Evolutionary conservation across 1,284 basidiomycete species (phyloP).

Genomic region (Earliella scabrosa): DNA sequence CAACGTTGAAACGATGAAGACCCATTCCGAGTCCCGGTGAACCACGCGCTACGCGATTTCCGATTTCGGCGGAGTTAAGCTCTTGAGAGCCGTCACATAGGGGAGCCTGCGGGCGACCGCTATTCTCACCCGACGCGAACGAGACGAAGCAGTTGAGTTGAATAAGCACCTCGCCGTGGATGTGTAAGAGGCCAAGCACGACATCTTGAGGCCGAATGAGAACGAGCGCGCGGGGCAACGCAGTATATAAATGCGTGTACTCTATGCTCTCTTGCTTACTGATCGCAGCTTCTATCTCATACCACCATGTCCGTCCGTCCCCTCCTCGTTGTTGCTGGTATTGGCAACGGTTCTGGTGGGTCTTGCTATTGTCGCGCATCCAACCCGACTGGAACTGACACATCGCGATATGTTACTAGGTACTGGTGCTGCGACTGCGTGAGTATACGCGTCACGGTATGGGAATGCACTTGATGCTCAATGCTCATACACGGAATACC

Average conservation of each 20-base stretch:
- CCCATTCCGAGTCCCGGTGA: too few species aligned
- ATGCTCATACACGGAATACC: constrained; percentile 1
- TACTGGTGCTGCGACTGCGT: constrained; percentile 69
- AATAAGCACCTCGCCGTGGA: too few species aligned
- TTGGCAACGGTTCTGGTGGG: constrained; percentile 44
- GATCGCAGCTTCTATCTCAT: not conserved
- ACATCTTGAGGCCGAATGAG: constrained; percentile 8
- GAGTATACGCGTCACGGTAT: constrained; percentile 26
- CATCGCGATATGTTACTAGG: constrained; percentile 37
- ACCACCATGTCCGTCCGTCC: constrained; percentile 43
- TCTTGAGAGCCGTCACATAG: too few species aligned
- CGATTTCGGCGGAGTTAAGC: too few species aligned
- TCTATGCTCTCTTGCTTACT: not conserved
- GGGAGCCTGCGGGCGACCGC: too few species aligned
- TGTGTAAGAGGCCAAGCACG: constrained; percentile 10
- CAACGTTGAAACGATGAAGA: too few species aligned
- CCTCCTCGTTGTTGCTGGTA: constrained; percentile 55
- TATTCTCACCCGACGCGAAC: too few species aligned
- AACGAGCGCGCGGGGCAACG: not conserved
- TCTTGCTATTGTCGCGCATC: not conserved
- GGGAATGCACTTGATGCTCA: not conserved
- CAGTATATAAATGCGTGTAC: not conserved
- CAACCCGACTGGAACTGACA: not conserved
- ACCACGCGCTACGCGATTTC: too few species aligned
- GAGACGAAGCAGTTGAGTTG: too few species aligned